Percentiles rank a stretch among this genome's conserved stretches.
phyloP scores from a whole-genome alignment of 495 filamentous ascomycete genomes.

The Lasiosphaeria miniovina region DNA sequence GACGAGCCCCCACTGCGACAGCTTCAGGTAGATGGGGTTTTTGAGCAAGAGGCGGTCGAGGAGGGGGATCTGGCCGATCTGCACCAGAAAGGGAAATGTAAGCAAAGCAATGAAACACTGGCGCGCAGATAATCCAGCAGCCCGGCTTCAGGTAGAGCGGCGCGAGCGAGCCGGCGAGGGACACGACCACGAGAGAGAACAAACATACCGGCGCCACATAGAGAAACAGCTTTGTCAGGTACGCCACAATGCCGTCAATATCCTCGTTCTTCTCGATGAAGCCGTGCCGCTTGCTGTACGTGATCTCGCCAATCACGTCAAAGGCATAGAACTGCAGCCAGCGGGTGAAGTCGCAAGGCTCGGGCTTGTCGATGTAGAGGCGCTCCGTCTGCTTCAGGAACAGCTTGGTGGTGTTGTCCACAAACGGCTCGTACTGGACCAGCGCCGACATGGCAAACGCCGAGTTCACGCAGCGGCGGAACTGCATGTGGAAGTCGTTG shows the following conservation, averaged over 20 bases:
- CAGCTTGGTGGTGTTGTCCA: constrained; percentile 61
- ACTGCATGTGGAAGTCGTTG: constrained; percentile 68
- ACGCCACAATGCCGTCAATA: constrained; percentile 59
- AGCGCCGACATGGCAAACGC: constrained; percentile 73
- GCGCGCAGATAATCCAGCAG: neutral
- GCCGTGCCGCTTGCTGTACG: constrained; percentile 61
- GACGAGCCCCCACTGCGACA: constrained; percentile 46
- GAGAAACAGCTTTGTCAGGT: constrained; percentile 51
- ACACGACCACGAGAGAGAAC: neutral
- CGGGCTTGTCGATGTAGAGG: constrained; percentile 51
- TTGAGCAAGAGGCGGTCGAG: constrained; percentile 61
- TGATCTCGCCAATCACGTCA: constrained; percentile 71
- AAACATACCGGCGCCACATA: constrained; percentile 59
- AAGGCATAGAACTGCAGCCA: constrained; percentile 83
- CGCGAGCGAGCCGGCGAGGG: too few species aligned
- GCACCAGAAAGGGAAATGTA: constrained; percentile 31
- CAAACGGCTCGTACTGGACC: constrained; percentile 70
- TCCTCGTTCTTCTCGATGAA: constrained; percentile 62
- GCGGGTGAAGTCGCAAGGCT: constrained; percentile 59
- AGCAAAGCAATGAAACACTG: neutral
- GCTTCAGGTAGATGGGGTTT: constrained; percentile 54
- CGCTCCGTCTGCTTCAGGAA: constrained; percentile 62
- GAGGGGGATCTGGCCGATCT: constrained; percentile 61
- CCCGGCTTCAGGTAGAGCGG: too few species aligned
- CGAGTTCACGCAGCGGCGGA: constrained; percentile 65